phyloP scores from a whole-genome alignment of 1,139 yeast species.

The Debaryomycetaceae sp. region DNA sequence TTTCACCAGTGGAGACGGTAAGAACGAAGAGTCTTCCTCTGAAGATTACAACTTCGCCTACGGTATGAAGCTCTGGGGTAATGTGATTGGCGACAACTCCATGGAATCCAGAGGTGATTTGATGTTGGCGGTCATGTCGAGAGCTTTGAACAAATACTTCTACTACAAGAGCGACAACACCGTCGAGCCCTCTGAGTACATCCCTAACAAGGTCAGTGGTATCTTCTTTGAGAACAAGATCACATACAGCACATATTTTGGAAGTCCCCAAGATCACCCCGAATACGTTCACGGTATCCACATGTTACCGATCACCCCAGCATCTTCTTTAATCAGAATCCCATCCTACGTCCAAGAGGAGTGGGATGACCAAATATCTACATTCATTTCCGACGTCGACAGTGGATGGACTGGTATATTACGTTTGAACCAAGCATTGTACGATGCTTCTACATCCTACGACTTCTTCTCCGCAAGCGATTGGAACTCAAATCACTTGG shows the following conservation, averaged over 20 bases:
- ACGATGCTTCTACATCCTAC: constrained; percentile 65
- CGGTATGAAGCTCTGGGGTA: constrained; percentile 82
- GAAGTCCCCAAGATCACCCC: constrained; percentile 44
- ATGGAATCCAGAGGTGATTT: constrained; percentile 78
- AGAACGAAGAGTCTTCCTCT: constrained; percentile 75
- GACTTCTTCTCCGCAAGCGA: constrained; percentile 55
- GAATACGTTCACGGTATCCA: constrained; percentile 96
- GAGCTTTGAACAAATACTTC: constrained; percentile 64
- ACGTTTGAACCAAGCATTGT: constrained; percentile 72
- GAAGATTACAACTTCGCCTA: constrained; percentile 81
- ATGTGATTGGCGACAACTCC: constrained; percentile 61
- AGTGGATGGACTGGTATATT: constrained; percentile 91
- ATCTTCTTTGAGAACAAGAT: constrained; percentile 82
- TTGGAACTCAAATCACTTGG: constrained; percentile 56
- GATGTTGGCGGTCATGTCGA: constrained; percentile 62
- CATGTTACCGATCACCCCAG: constrained; percentile 83
- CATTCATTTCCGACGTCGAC: constrained; percentile 50
- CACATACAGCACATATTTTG: constrained; percentile 71
- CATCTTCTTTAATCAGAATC: constrained; percentile 70
- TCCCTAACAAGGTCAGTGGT: constrained; percentile 70
- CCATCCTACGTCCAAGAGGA: constrained; percentile 73
- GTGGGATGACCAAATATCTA: constrained; percentile 58
- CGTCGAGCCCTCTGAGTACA: constrained; percentile 54
- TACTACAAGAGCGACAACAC: constrained; percentile 53
- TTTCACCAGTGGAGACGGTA: constrained; percentile 68